Evolutionary conservation across 1,284 basidiomycete genomes (phyloP).

Genomic region (Grifola frondosa): DNA sequence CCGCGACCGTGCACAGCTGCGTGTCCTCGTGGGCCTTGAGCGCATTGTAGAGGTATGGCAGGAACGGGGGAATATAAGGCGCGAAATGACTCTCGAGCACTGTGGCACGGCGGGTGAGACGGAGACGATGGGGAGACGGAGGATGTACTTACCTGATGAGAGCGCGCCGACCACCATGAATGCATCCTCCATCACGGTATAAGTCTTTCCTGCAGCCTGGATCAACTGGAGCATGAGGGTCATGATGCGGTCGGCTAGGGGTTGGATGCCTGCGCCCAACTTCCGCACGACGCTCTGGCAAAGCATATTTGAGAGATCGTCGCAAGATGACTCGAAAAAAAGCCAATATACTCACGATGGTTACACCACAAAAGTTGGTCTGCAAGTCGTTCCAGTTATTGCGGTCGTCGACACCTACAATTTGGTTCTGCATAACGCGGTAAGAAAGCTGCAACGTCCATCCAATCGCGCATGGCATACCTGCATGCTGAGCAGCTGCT

Average conservation of each 20-base stretch:
- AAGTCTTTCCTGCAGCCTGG: slow-evolving; percentile 85
- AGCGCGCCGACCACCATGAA: slow-evolving; percentile 95
- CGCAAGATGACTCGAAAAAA: neutral
- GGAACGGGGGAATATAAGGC: slow-evolving; percentile 89
- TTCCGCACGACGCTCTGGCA: slow-evolving; percentile 85
- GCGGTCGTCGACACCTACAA: slow-evolving; percentile 93
- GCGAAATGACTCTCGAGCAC: slow-evolving; percentile 86
- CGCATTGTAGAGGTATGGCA: slow-evolving; percentile 88
- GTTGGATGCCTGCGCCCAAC: slow-evolving; percentile 81
- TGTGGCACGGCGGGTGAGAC: slow-evolving; percentile 19
- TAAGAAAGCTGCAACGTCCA: neutral
- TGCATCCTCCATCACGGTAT: slow-evolving; percentile 95
- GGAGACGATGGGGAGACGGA: neutral
- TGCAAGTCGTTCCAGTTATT: slow-evolving; percentile 99
- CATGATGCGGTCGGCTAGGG: slow-evolving; percentile 95
- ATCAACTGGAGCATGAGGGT: slow-evolving; percentile 87
- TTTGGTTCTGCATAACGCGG: slow-evolving; percentile 67
- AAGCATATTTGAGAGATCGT: slow-evolving; percentile 8
- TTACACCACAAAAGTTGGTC: slow-evolving; percentile 90
- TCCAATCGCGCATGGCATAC: slow-evolving; percentile 40
- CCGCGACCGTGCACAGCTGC: slow-evolving; percentile 92
- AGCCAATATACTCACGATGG: slow-evolving; percentile 78
- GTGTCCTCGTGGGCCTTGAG: slow-evolving; percentile 94
- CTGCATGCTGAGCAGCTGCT: slow-evolving; percentile 82
- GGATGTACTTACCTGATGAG: slow-evolving; percentile 53